Base-by-base conservation (phyloP, 2,329 filamentous ascomycete species). In the Claviceps arundinis region DNA sequence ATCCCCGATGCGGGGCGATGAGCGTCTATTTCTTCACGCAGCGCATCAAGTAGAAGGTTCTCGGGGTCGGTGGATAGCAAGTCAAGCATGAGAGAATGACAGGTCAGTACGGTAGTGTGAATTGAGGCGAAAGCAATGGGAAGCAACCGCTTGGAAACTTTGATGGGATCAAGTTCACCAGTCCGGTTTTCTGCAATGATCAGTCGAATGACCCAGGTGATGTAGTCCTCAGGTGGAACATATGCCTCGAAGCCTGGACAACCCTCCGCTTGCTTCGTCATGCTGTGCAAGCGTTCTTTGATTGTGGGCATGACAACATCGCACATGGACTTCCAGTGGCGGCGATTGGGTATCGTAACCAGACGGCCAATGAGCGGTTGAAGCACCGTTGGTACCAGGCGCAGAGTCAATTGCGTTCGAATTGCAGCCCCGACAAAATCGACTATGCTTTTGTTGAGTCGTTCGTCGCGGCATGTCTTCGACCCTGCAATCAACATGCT, bases 41-140 rank as follows among this genome's bases (percentile, higher is more conserved):
- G 64, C 1, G 59, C 56, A 3, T 69, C 67, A 4, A 75, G 50
- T 22, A 65, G 68, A 1, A 57, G 57, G 40, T 61, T 60, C 1
- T 62, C 55, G 0, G 68, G 65, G 5, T 69, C 61, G 0, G 72
- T 65, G 1, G 68, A 61, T 38, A 76, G 60, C 6, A 78, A 59
- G 53, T 78, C 74, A 9, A 77, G 58, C 50, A 77, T 58, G 37
- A 70, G 64, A 37, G 69, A 70, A 46, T 73, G 71, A 2, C 72
- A 70, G 0, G 77, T 78, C 13, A 80, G 58, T 6, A 73, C 70
- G 0, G 78, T 80, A 1, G 78, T 81, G 62, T 81, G 77, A 26
- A 80, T 78, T 17, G 76, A 73, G 2, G 77, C 78, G 54, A 81
- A 80, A 59, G 80, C 74, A 44, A 82, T 65, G 0, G 77, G 74